Evolutionary conservation across 1,284 basidiomycete genomes (phyloP), one percentile per base, ranked within the genome.

Genomic region (Apiotrichum domesticum): DNA sequence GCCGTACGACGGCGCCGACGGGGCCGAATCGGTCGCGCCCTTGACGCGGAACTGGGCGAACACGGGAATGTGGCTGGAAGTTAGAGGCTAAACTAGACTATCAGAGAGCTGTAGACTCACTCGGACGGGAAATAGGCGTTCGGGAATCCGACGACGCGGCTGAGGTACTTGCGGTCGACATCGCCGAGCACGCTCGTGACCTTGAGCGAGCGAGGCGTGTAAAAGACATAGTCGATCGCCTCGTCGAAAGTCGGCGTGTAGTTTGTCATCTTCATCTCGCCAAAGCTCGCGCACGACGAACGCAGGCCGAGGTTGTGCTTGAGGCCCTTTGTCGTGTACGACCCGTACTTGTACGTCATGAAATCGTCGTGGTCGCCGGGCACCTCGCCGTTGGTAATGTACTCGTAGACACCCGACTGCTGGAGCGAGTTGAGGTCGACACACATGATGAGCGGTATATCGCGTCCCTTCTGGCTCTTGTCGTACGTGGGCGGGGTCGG

Each of bases 71-170:
- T 79, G 75, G 66, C 78, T 69, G 62, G 54, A n/a, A 29, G 35
- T 48, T 47, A 59, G n/a, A 21, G 21, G 21, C 21, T 21, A 21
- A 21, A 21, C 21, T 21, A 63, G 61, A 21, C 32, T 33, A 4
- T 55, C 37, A 21, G 21, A 21, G 21, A 21, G 21, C 46, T 21
- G 21, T 21, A 21, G 21, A 87, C 90, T 74, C 77, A 94, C 90
- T 94, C 90, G 62, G 88, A 93, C 41, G 94, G 92, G 82, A 94
- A 96, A 73, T 97, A 91, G 6, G 87, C 86, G 73, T 97, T 96
- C 43, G 95, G 95, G 82, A 98, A 98, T 35, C 96, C 96, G 53
- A 98, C 94, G 9, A 86, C 85, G 78, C 91, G 93, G 68, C 87
- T 84, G 67, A 98, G 77, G 79, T 99, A 99, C 34, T 75, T 75